Evolutionary conservation across 805 yeast genomes (phyloP).

Genomic region (Teunomyces cretensis): DNA sequence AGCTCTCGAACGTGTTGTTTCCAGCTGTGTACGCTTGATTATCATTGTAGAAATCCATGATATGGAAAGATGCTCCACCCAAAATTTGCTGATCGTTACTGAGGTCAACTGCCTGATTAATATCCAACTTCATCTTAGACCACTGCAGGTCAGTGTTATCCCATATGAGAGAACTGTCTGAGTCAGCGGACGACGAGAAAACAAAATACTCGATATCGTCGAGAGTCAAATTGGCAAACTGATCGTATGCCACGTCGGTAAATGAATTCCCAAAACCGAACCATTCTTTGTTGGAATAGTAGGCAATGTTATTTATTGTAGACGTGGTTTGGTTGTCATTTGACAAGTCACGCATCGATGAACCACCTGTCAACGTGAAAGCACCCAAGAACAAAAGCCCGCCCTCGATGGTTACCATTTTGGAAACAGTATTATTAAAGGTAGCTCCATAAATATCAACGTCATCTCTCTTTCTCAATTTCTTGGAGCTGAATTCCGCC

Average conservation of each 20-base stretch:
- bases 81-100: slow-evolving; percentile 30
- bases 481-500: slow-evolving; percentile 9
- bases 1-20: slow-evolving; percentile 19
- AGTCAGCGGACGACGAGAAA: slow-evolving; percentile 29
- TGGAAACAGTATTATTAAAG: slow-evolving; percentile 30
- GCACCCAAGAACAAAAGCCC: slow-evolving; percentile 31
- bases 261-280: slow-evolving; percentile 39
- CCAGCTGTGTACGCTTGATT: slow-evolving; percentile 27
- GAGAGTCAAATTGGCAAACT: slow-evolving; percentile 36
- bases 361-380: slow-evolving; percentile 27
- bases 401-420: slow-evolving; percentile 17
- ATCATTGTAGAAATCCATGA: slow-evolving; percentile 28
- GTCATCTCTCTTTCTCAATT: slow-evolving; percentile 16
- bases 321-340: slow-evolving; percentile 22
- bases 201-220: slow-evolving; percentile 42
- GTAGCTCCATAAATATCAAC: slow-evolving; percentile 24
- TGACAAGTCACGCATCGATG: slow-evolving; percentile 24
- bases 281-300: slow-evolving; percentile 39
- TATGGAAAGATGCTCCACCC: slow-evolving; percentile 33
- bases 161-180: slow-evolving; percentile 36
- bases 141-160: slow-evolving; percentile 37
- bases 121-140: slow-evolving; percentile 33
- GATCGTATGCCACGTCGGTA: slow-evolving; percentile 18
- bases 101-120: slow-evolving; percentile 26
- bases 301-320: slow-evolving; percentile 32